Conservation (phyloP, 495 filamentous ascomycete genomes). For the Friedmanniomyces simplex region DNA sequence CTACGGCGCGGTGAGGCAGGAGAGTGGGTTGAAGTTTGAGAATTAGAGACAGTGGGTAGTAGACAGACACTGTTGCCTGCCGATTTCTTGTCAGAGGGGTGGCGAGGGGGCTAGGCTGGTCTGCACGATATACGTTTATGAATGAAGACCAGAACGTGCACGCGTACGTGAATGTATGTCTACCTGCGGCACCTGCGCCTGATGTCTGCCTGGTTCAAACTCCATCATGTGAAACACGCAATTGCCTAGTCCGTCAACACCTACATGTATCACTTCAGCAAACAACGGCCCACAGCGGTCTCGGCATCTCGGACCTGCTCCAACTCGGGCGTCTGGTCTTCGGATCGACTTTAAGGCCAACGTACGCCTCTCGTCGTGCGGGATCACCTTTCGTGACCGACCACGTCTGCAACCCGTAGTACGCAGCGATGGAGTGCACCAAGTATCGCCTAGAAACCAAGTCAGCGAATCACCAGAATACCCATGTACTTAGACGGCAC, state of each 20-base stretch:
- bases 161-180: not conserved
- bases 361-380: conserved; percentile 73
- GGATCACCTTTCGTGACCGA: conserved; percentile 68
- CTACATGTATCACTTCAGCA: not conserved
- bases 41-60: too few species aligned
- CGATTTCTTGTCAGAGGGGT: too few species aligned
- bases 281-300: conserved; percentile 17
- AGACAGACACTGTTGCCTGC: too few species aligned
- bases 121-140: too few species aligned
- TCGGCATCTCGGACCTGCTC: conserved; percentile 4
- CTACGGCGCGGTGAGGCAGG: conserved; percentile 64
- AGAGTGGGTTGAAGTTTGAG: conserved; percentile 61
- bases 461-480: not conserved
- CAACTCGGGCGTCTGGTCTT: conserved; percentile 14
- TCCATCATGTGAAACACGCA: not conserved
- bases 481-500: too few species aligned
- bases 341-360: conserved; percentile 46
- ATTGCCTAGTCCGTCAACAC: not conserved
- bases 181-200: not conserved
- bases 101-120: too few species aligned
- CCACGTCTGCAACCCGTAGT: conserved; percentile 84
- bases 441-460: conserved; percentile 63
- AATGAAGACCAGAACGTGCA: not conserved
- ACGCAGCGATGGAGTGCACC: conserved; percentile 81
- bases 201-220: not conserved